phyloP scores from a whole-genome alignment of 2,329 filamentous ascomycete species.

The Fusarium annulatum region DNA sequence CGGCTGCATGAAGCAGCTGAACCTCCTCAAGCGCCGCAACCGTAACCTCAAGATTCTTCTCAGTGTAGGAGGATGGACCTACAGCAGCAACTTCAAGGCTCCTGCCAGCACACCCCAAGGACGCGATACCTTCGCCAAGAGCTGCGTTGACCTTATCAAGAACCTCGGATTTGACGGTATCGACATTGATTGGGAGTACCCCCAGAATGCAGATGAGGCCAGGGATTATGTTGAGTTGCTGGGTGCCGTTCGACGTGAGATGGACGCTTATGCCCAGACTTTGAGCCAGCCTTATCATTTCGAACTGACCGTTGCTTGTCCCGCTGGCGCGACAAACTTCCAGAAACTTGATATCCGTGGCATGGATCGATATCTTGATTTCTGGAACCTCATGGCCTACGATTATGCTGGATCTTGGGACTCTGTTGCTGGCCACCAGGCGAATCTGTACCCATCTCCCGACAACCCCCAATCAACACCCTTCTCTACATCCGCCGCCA shows the following conservation, averaged over 20 bases:
- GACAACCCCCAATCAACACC: conserved; percentile 74
- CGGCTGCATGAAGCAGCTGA: conserved; percentile 89
- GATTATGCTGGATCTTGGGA: conserved; percentile 91
- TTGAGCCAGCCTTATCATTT: conserved; percentile 63
- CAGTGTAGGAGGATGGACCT: conserved; percentile 93
- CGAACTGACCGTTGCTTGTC: conserved; percentile 72
- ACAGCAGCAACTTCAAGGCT: conserved; percentile 82
- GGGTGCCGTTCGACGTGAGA: conserved; percentile 63
- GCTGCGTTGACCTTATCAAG: conserved; percentile 79
- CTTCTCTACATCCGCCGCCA: conserved; percentile 77
- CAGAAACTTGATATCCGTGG: conserved; percentile 68
- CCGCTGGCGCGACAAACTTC: conserved; percentile 72
- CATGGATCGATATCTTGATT: conserved; percentile 76
- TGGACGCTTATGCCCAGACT: conserved; percentile 66
- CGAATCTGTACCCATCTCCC: conserved; percentile 76
- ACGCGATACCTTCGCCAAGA: conserved; percentile 76
- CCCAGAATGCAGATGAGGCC: conserved; percentile 65
- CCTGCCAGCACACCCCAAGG: conserved; percentile 78
- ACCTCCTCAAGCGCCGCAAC: conserved; percentile 82
- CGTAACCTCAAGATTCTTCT: conserved; percentile 87
- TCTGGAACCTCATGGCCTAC: conserved; percentile 89
- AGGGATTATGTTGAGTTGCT: conserved; percentile 70
- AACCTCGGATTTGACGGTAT: conserved; percentile 82
- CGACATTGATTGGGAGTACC: conserved; percentile 78
- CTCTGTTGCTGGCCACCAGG: conserved; percentile 75